phyloP scores from a whole-genome alignment of 1,139 yeast species.

The Kurtzmaniella quercitrusa region DNA sequence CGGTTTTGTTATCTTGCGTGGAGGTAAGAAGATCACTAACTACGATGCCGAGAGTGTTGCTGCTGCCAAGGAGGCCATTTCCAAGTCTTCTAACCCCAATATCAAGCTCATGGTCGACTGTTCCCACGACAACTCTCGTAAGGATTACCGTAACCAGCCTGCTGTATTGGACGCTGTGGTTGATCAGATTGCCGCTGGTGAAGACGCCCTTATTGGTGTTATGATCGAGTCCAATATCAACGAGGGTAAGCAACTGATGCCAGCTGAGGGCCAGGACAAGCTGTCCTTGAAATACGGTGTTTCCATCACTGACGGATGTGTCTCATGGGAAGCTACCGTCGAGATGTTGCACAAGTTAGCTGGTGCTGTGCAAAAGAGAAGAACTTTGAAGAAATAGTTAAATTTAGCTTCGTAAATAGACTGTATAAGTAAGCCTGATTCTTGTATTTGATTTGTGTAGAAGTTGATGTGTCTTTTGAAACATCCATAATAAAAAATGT shows the following conservation, averaged over 20 bases:
- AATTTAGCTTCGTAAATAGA: neutral
- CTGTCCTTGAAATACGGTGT: conserved; percentile 74
- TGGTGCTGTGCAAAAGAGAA: conserved; percentile 74
- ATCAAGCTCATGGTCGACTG: conserved; percentile 80
- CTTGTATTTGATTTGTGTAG: no score
- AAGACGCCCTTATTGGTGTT: conserved; percentile 76
- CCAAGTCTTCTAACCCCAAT: conserved; percentile 48
- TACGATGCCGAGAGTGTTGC: conserved; percentile 71
- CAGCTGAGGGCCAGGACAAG: conserved; percentile 70
- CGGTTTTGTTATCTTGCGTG: conserved; percentile 88
- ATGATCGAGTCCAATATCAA: conserved; percentile 92
- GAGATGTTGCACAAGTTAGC: conserved; percentile 68
- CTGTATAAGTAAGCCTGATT: neutral
- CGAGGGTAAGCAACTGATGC: conserved; percentile 92
- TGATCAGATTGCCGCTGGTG: conserved; percentile 75
- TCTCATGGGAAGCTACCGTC: conserved; percentile 82
- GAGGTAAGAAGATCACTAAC: conserved; percentile 92
- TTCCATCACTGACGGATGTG: conserved; percentile 95
- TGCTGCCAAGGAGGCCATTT: conserved; percentile 62
- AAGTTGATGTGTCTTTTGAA: no score
- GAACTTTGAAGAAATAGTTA: conserved; percentile 30
- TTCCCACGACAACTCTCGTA: conserved; percentile 92
- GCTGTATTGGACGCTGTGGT: conserved; percentile 79
- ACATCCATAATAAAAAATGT: no score
- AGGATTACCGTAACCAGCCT: conserved; percentile 90